Base-by-base conservation (phyloP, 108 stramenopile genomes). In the Skeletonema marinoi region DNA sequence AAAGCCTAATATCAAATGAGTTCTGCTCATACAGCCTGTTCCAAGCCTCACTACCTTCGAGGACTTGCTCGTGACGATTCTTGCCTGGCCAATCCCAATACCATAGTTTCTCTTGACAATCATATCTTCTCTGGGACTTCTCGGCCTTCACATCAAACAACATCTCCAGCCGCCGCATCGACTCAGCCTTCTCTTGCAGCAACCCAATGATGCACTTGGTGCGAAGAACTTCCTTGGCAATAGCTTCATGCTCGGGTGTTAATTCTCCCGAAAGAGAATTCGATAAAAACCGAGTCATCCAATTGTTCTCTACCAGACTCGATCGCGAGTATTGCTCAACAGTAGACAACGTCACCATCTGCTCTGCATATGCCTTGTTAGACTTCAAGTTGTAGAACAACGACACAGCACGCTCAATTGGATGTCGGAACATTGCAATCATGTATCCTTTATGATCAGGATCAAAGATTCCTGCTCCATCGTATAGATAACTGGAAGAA, bases 201-300 rank as follows among this genome's bases (percentile, higher is more conserved):
- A 88, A 51, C 6, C 87, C 87, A 17, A 88, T 85, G 6, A 88
- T 48, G 51, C 85, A 83, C 67, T 88, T 88, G 13, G 65, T 64
- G n/a, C 82, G 68, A 8, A 88, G 65, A 12, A 88, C 85, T 58
- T 88, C 85, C 82, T 84, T 85, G 25, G 87, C 87, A 38, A 70
- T 61, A 11, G 62, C 33, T 38, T 84, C 38, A 67, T 83, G 61
- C 13, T 63, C 78, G 12, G 83, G 75, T 13, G 67, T 74, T 36
- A 88, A 62, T 4, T 88, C 87, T 32, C 85, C 87, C 25, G 51
- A 70, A 32, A 83, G 71, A 50, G 80, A 72, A 41, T 78, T 78
- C 12, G 85, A 74, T 63, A 85, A 73, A 32, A 85, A 87, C 41
- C 87, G 44, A 11, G 75, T 74, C 81, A 87, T 83, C 87, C 87